Evolutionary conservation across 2,329 filamentous ascomycete species (phyloP).

Genomic region (Beauveria caledonica): DNA sequence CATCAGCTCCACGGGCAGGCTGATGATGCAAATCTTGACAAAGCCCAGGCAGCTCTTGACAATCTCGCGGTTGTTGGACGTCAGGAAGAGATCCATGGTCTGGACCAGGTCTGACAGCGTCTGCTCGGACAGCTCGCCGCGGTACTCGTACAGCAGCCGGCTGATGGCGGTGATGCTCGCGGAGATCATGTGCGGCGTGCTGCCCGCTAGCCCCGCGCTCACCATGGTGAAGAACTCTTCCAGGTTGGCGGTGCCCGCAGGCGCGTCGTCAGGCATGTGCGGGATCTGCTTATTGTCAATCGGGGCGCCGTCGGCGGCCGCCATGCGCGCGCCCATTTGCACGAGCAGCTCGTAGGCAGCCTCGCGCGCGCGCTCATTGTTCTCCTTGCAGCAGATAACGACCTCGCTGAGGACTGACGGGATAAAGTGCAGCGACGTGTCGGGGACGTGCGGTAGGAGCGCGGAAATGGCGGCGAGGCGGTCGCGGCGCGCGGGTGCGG

Average conservation of each 20-base stretch:
- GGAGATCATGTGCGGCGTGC: slow-evolving; percentile 93
- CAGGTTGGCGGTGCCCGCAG: slow-evolving; percentile 68
- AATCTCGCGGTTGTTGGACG: slow-evolving; percentile 93
- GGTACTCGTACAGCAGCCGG: slow-evolving; percentile 89
- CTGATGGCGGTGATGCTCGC: slow-evolving; percentile 93
- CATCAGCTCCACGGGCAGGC: slow-evolving; percentile 71
- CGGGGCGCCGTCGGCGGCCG: slow-evolving; percentile 52
- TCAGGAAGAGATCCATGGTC: slow-evolving; percentile 92
- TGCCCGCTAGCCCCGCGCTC: slow-evolving; percentile 85
- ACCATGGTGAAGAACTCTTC: slow-evolving; percentile 99
- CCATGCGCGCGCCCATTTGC: slow-evolving; percentile 76
- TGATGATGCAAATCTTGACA: slow-evolving; percentile 90
- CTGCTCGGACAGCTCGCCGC: slow-evolving; percentile 55
- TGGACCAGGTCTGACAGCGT: slow-evolving; percentile 79
- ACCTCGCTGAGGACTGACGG: slow-evolving; percentile 87
- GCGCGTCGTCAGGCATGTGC: slow-evolving; percentile 76
- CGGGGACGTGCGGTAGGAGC: slow-evolving; percentile 70
- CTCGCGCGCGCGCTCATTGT: slow-evolving; percentile 88
- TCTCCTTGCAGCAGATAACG: slow-evolving; percentile 93
- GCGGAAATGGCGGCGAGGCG: slow-evolving; percentile 75
- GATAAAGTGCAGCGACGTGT: slow-evolving; percentile 81
- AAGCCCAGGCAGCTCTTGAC: slow-evolving; percentile 92
- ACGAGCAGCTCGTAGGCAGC: slow-evolving; percentile 87
- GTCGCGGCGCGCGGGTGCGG: slow-evolving; percentile 77
- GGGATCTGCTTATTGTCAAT: slow-evolving; percentile 83